A percentile compares a stretch with the other conserved stretches of the same genome.
phyloP scores from a whole-genome alignment of 2,329 filamentous ascomycete genomes.

The Calonectria pseudoturangicola region DNA sequence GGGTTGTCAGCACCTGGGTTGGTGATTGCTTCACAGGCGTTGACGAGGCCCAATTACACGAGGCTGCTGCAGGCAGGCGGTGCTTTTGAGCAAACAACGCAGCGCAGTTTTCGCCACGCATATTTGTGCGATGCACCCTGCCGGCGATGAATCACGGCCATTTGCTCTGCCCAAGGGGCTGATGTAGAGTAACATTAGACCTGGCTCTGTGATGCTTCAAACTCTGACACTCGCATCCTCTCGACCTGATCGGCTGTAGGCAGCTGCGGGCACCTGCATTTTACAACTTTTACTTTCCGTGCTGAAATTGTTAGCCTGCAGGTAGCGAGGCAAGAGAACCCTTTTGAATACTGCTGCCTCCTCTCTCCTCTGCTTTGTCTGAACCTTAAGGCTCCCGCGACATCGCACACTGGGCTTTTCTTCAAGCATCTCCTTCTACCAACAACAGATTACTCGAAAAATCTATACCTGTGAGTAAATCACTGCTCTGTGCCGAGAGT shows the following conservation, averaged over 20 bases:
- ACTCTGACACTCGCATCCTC: not conserved
- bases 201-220: not conserved
- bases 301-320: not conserved
- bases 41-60: not conserved
- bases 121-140: not conserved
- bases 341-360: not conserved
- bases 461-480: no score
- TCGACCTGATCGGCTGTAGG: not conserved
- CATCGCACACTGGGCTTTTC: not conserved
- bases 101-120: not conserved
- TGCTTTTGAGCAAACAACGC: not conserved
- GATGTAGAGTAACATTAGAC: not conserved
- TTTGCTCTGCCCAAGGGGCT: not conserved
- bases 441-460: no score
- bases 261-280: not conserved
- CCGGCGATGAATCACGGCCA: constrained; percentile 8
- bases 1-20: not conserved
- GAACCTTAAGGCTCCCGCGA: not conserved
- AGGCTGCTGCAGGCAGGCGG: not conserved
- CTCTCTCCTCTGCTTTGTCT: not conserved
- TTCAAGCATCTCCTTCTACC: no score
- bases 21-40: not conserved
- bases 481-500: not conserved
- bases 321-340: not conserved
- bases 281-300: not conserved